Evolutionary conservation across 768 basidiomycete genomes (phyloP).

Genomic region (Russula foetens): DNA sequence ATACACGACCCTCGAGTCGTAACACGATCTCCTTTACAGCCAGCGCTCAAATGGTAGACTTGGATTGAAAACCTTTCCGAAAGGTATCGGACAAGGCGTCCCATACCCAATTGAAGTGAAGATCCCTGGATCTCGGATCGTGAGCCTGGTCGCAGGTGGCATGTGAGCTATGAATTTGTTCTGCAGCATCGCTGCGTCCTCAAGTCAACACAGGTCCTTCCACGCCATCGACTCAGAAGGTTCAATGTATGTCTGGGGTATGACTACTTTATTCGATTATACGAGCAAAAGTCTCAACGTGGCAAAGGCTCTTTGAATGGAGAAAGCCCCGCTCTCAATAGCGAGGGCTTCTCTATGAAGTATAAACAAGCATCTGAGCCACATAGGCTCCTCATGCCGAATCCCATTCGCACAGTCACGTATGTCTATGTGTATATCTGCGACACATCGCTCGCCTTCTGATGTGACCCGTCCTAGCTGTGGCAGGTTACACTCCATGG

Average conservation of each 20-base stretch:
- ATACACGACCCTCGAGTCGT: neutral
- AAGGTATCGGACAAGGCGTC: conserved; percentile 33
- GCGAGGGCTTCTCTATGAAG: conserved; percentile 50
- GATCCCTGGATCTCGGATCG: conserved; percentile 54
- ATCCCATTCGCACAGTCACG: conserved; percentile 59
- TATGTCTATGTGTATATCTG: conserved; percentile 23
- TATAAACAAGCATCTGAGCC: conserved; percentile 46
- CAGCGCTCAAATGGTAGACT: conserved; percentile 55
- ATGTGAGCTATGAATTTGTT: conserved; percentile 43
- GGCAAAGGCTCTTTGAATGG: conserved; percentile 54
- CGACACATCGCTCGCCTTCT: neutral
- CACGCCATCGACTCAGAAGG: conserved; percentile 77
- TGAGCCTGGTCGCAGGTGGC: conserved; percentile 71
- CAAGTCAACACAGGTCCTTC: conserved; percentile 54
- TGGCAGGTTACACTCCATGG: conserved; percentile 64
- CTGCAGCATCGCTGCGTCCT: neutral
- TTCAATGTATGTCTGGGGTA: conserved; percentile 75
- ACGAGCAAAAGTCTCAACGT: neutral
- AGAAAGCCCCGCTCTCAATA: conserved; percentile 29
- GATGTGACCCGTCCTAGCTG: conserved; percentile 40
- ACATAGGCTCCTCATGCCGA: conserved; percentile 49
- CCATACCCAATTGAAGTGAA: conserved; percentile 59
- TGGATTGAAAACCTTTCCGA: conserved; percentile 38
- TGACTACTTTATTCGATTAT: conserved; percentile 16
- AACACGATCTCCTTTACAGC: conserved; percentile 31